Conservation (phyloP, 75 land plant genomes). For the Isoetes taiwanensis region DNA sequence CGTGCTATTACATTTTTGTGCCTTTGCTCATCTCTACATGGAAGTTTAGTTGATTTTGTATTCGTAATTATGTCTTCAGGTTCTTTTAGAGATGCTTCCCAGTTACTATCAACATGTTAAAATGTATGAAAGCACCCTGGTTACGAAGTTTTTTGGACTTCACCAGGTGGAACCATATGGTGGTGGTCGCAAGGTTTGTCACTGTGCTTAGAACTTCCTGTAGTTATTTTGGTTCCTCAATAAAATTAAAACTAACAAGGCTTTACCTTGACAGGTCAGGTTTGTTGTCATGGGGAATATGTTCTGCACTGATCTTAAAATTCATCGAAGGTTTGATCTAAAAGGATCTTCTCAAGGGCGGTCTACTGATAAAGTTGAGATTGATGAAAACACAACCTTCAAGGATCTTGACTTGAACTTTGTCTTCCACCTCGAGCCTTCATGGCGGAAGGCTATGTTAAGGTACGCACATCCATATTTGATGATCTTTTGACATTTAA, state of each 20-base stretch:
- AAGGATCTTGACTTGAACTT: constrained; percentile 66
- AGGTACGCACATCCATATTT: constrained; percentile 12
- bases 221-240: neutral
- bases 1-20: neutral
- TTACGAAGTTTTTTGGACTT: constrained; percentile 92
- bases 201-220: neutral
- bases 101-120: constrained; percentile 67
- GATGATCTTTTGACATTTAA: neutral
- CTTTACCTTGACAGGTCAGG: constrained; percentile 39
- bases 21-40: too few species aligned
- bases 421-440: constrained; percentile 55
- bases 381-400: constrained; percentile 45
- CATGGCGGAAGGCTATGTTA: constrained; percentile 42
- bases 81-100: constrained; percentile 73
- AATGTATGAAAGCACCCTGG: constrained; percentile 64
- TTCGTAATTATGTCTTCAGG: constrained; percentile 37
- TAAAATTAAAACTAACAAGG: neutral
- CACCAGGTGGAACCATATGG: constrained; percentile 52
- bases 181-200: constrained; percentile 65
- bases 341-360: constrained; percentile 79
- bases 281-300: constrained; percentile 91
- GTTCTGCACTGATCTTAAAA: constrained; percentile 61
- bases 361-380: constrained; percentile 37
- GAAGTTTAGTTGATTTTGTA: too few species aligned
- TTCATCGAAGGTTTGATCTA: constrained; percentile 66